Evolutionary conservation across 495 filamentous ascomycete species (phyloP).

Genomic region (Aspergillus panamensis): DNA sequence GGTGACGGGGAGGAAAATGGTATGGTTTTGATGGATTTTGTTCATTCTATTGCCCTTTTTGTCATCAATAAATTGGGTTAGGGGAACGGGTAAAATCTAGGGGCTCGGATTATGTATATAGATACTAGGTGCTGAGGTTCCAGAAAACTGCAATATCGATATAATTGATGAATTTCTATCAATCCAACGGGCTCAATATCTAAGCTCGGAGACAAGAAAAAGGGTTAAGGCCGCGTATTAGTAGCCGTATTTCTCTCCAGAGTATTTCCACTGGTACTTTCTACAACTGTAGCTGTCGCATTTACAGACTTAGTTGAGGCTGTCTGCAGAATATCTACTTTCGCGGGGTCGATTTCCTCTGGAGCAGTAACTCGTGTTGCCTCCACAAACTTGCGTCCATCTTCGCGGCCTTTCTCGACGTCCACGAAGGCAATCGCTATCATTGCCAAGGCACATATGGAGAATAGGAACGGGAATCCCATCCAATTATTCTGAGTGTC

Average conservation of each 20-base stretch:
- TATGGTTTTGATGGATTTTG: too few relatives aligned
- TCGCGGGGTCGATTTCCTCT: background rate
- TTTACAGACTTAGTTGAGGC: background rate
- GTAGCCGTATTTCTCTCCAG: too few relatives aligned
- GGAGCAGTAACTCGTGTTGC: slow-evolving; percentile 21
- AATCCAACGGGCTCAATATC: background rate
- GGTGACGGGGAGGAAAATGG: background rate
- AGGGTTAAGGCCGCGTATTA: background rate
- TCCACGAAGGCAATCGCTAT: slow-evolving; percentile 43
- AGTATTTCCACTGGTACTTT: background rate
- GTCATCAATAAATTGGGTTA: too few relatives aligned
- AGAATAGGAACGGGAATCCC: slow-evolving; percentile 50
- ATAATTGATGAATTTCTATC: background rate
- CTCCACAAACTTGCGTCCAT: slow-evolving; percentile 40
- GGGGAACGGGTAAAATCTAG: too few relatives aligned
- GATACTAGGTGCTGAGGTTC: too few relatives aligned
- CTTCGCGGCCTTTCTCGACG: slow-evolving; percentile 46
- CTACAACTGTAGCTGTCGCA: background rate
- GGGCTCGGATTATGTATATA: too few relatives aligned
- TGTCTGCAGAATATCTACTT: background rate
- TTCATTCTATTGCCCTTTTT: too few relatives aligned
- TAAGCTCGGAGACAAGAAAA: background rate
- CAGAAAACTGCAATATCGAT: background rate
- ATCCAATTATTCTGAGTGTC: slow-evolving; percentile 49
- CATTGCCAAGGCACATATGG: slow-evolving; percentile 41